Base-by-base conservation (phyloP, 2,329 filamentous ascomycete species). In the Cryoendolithus antarcticus region DNA sequence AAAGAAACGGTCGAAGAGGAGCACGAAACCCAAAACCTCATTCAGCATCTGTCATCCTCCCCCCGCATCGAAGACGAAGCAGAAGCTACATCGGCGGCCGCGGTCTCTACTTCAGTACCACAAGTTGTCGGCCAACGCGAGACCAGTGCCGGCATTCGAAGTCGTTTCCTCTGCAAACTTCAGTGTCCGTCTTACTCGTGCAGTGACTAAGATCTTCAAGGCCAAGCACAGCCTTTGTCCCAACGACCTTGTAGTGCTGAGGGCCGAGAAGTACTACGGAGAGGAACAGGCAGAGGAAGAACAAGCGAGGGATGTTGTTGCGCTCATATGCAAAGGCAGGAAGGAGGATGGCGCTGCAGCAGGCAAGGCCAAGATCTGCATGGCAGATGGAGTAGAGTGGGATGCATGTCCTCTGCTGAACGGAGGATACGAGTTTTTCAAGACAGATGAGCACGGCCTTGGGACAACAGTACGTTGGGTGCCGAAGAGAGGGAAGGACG, bases 71-170 rank as follows among this genome's bases (percentile, higher is more conserved):
- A 71, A 47, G 64, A 68, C 52, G 71, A 52, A 61, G 37, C 59
- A 77, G 52, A 81, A 80, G 53, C 67, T 81, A 9, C 74, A 80
- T 49, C 67, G 82, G 24, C 74, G 80, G 10, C 80, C 82, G 8
- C 75, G 75, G 38, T 62, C 86, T 11, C 62, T 86, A 5, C 67
- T 88, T 4, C 82, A 89, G 57, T 63, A 88, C 10, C 82, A 86
- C 52, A 70, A 74, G 41, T 57, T 85, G n/a, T 66, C 71, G 2
- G 61, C 68, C 31, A 70, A 75, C 44, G 66, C 66, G 10, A 72
- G 82, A 13, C 79, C 80, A 0, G 69, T 69, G 37, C 82, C 82
- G 1, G 72, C 75, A 3, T 76, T 84, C 46, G 82, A 88, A 49
- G 74, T 85, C n/a, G 71, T 86, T 32, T 80, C 82, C 0, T 55